Base-by-base conservation (phyloP, 306 rosid species). In the Dicorynia guianensis region DNA sequence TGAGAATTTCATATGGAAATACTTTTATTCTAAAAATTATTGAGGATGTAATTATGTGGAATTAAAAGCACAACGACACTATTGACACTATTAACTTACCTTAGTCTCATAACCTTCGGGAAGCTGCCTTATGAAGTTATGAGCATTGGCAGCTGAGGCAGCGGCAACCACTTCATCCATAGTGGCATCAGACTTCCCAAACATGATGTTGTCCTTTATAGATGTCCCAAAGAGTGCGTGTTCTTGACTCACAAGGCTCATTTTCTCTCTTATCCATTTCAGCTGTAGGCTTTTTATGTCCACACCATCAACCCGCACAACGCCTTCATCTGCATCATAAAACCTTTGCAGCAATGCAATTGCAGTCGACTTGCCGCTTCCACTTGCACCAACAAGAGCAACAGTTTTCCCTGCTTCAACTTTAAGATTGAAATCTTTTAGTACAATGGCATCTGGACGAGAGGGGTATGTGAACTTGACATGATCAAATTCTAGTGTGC, bases 241-340 rank as follows among this genome's bases (percentile, higher is more conserved):
- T 14, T 95, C 99, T 82, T 95, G 99, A 74, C 97, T 92, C 6
- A 95, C 99, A 33, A 95, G 96, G 0, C 99, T 97, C 97, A 95
- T 95, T 76, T 89, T 79, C 33, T 83, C 88, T 76, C 99, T 86
- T 2, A 90, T 72, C 97, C 99, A 95, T 69, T 90, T 90, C 81
- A 95, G 58, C 13, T 89, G 84, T 8, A 95, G 73, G 39, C 87
- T 71, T 59, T 75, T 92, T 48, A 92, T 84, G 82, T 95, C 97
- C 0, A 85, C 89, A 54, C 93, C 99, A 58, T 95, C 97, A 65
- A 95, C 67, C 36, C 60, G 50, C 60, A 95, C 87, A 39, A 77
- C 78, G 4, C 99, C 99, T 53, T 79, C 91, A 83, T 87, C 78
- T 0, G 76, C 92, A 55, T 95, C 99, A 72, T 95, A 92, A 52